Base-by-base conservation (phyloP, 768 basidiomycete species). In the Psilocybe tampanensis region DNA sequence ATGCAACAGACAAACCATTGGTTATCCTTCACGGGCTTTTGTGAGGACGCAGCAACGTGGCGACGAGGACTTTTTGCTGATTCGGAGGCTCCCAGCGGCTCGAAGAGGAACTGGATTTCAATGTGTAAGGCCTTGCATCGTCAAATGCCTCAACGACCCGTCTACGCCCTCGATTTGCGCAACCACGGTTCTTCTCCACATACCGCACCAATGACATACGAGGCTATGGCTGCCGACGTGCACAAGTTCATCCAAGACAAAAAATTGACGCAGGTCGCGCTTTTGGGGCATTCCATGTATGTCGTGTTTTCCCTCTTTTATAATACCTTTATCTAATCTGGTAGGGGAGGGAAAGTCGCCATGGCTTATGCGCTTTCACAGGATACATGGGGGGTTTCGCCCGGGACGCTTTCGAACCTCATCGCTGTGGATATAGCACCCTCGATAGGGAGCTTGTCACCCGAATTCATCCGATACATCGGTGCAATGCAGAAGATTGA, bases 241-340 rank as follows among this genome's bases (percentile, higher is more conserved):
- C 70, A 86, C 1, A 75, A 82, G 44, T 93, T 94, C 66, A 80
- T 90, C 56, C 64, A 74, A 17, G 72, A 76, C 32, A 81, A 83
- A 47, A 74, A 74, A 0, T 68, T 92, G 39, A 74, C 75, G 2
- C 75, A 88, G 17, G 80, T 95, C 17, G 83, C 90, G 2, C 78
- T 97, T 3, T 74, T 96, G 3, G 95, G 95, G 0, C 95, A 96
- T 68, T 95, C 94, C 2, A 95, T 96, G 94, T 94, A 62, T 53
- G 89, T 43, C 21, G 1, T 39, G 41, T 19, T 1, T 43, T 45
- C 42, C 15, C 17, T 33, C 49, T 26, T 18, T 26, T 7, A 17
- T 56, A 6, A 7, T 24, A 50, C 32, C 44, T 44, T 66, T 34
- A 56, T 51, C 17, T 3, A 8, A 12, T 62, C 47, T 8, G 22